These are phyloP conservation scores for Sarcocystis neurona DNA, from an alignment of 169 alveolate genomes.

Conservation along the genomic window DNA sequence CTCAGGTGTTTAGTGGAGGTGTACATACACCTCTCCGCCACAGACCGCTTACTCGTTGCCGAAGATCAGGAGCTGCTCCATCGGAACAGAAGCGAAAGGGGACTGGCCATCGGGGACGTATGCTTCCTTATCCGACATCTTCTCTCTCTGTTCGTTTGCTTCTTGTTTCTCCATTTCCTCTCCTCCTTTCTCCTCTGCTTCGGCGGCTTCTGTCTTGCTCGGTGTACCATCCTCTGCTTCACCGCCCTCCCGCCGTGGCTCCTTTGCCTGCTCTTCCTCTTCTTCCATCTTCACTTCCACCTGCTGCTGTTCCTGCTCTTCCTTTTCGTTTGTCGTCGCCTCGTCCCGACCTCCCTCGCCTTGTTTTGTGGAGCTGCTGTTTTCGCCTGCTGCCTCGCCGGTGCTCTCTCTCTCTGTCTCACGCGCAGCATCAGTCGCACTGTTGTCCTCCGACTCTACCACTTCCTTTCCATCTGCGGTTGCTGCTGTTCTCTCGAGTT, in stretches of 20 bases:
- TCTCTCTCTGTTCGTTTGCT: background rate
- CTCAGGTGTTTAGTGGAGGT: background rate
- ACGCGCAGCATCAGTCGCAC: too few relatives aligned
- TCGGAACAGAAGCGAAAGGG: background rate
- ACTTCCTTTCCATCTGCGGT: too few relatives aligned
- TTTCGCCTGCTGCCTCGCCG: too few relatives aligned
- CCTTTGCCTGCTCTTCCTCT: background rate
- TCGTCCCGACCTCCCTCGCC: too few relatives aligned
- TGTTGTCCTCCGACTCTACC: too few relatives aligned
- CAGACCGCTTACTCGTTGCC: background rate
- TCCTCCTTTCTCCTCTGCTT: background rate
- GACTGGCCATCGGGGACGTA: slow-evolving; percentile 17
- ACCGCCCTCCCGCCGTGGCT: background rate
- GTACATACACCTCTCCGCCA: background rate
- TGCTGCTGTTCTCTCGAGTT: too few relatives aligned
- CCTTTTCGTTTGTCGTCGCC: background rate
- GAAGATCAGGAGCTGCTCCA: background rate
- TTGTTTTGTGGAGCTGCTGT: too few relatives aligned
- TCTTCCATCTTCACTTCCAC: background rate
- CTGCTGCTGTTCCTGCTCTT: background rate
- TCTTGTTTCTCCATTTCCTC: background rate
- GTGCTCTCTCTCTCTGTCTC: too few relatives aligned
- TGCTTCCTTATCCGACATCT: slow-evolving; percentile 38
- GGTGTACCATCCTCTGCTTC: background rate
- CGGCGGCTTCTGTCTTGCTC: background rate